Base-by-base conservation (phyloP, 805 yeast species). In the Candida tammaniensis region DNA sequence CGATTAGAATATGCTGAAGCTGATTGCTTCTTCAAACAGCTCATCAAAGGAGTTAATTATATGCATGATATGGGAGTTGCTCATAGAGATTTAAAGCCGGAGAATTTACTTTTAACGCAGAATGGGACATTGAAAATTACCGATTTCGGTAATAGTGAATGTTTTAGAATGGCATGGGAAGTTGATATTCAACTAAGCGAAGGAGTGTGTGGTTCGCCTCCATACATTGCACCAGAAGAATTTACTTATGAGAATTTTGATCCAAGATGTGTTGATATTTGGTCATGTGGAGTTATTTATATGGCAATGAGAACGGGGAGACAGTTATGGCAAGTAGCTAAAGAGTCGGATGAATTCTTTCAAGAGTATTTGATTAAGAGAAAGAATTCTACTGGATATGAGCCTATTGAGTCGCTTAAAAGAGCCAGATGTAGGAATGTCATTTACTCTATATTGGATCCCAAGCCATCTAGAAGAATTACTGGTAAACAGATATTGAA, bases 281-380 rank as follows among this genome's bases (percentile, higher is more conserved):
- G 96, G 96, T 80, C 95, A 0, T 86, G 95, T 64, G 96, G 95
- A 31, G 91, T 87, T 8, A 86, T 87, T 22, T 87, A 84, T 54
- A 82, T 87, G 86, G 94, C 95, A 5, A 82, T 87, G 91, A 69
- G 97, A 49, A 86, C 96, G 0, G 98, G 98, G 4, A 70, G 96
- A 34, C 96, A 91, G 51, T 61, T 93, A 34, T 91, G 98, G 98
- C 78, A 84, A 48, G 64, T 79, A 38, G 96, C 98, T 2, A 76
- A 77, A 39, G 59, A 69, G 7, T 72, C 68, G 19, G 98, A 91
- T 54, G 94, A 82, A 48, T 86, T 86, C 52, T 91, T 78, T 57
- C 64, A 70, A 25, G 80, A 76, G 48, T 91, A 91, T 54, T 61
- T 89, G 39, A 71, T 71, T 31, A 88, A 86, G 38, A 71, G 98